Conservation (phyloP, 2,329 filamentous ascomycete species). For the Diaporthe velutina region DNA sequence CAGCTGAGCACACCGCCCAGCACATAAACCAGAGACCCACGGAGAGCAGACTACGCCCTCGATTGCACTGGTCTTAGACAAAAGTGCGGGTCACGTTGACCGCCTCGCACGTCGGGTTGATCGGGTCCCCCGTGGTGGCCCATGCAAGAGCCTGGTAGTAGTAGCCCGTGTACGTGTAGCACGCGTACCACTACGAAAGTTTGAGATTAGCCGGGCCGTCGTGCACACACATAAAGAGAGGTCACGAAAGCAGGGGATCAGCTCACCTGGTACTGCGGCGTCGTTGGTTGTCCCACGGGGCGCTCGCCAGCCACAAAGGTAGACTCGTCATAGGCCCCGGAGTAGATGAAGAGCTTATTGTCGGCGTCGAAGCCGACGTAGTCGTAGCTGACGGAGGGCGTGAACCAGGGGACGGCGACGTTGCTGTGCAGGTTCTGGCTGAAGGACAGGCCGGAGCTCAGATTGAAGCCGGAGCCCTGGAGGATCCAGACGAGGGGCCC, state of each 20-base stretch:
- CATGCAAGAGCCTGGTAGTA: constrained; percentile 52
- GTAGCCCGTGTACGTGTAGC: constrained; percentile 50
- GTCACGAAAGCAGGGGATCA: not conserved
- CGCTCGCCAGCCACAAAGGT: constrained; percentile 43
- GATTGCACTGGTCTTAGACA: constrained; percentile 29
- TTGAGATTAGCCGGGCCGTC: not conserved
- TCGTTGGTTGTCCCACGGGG: constrained; percentile 38
- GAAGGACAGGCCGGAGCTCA: constrained; percentile 44
- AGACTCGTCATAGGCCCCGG: constrained; percentile 46
- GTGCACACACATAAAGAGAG: not conserved
- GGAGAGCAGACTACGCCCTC: not conserved
- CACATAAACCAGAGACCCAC: not conserved
- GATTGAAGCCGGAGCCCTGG: constrained; percentile 39
- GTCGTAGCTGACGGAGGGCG: constrained; percentile 35
- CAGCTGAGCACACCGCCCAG: not conserved
- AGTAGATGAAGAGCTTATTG: constrained; percentile 46
- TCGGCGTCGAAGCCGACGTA: constrained; percentile 48
- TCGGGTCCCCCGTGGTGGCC: constrained; percentile 45
- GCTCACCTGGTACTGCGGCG: constrained; percentile 46
- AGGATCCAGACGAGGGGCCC: constrained; percentile 50
- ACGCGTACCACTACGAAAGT: constrained; percentile 49
- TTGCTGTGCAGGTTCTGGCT: constrained; percentile 46
- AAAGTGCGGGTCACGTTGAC: constrained; percentile 46
- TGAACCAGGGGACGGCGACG: constrained; percentile 49
- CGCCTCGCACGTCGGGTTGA: constrained; percentile 52